phyloP scores from a whole-genome alignment of 768 basidiomycete species.

The Boletus rubropictus region DNA sequence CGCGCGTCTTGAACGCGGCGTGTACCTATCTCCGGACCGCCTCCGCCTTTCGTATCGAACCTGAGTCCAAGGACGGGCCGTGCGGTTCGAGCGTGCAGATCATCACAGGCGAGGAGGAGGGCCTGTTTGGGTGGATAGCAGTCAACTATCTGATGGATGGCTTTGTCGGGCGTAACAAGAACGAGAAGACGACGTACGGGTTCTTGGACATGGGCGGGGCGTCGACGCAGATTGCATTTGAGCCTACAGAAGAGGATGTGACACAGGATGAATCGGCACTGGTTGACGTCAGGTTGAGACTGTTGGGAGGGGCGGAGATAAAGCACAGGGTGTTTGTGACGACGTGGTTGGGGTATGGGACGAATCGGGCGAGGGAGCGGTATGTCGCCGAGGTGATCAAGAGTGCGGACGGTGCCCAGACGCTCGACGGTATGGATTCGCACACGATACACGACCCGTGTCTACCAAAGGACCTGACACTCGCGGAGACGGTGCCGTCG shows the following conservation, averaged over 20 bases:
- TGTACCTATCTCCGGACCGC: conserved; percentile 72
- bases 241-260: conserved; percentile 62
- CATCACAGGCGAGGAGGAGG: conserved; percentile 97
- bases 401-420: conserved; percentile 43
- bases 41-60: conserved; percentile 75
- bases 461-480: conserved; percentile 67
- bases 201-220: conserved; percentile 99
- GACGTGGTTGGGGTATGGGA: conserved; percentile 97
- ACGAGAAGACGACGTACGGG: conserved; percentile 81
- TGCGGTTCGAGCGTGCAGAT: conserved; percentile 92
- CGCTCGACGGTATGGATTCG: conserved; percentile 12
- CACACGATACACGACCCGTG: conserved; percentile 78
- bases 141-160: conserved; percentile 99
- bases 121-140: conserved; percentile 97
- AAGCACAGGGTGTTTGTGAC: conserved; percentile 94
- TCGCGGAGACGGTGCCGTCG: conserved; percentile 54
- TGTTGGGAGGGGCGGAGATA: conserved; percentile 82
- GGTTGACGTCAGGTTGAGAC: conserved; percentile 72
- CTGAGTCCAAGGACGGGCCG: conserved; percentile 59
- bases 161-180: conserved; percentile 46
- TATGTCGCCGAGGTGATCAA: conserved; percentile 70
- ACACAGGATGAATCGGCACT: conserved; percentile 49
- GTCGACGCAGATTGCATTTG: conserved; percentile 97
- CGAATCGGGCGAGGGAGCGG: conserved; percentile 92
- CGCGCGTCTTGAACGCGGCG: conserved; percentile 64